Percentiles rank a stretch among this genome's conserved stretches.
These are phyloP conservation scores for Beverwykella pulmonaria DNA, from an alignment of 495 filamentous ascomycete genomes.

Conservation along the genomic window DNA sequence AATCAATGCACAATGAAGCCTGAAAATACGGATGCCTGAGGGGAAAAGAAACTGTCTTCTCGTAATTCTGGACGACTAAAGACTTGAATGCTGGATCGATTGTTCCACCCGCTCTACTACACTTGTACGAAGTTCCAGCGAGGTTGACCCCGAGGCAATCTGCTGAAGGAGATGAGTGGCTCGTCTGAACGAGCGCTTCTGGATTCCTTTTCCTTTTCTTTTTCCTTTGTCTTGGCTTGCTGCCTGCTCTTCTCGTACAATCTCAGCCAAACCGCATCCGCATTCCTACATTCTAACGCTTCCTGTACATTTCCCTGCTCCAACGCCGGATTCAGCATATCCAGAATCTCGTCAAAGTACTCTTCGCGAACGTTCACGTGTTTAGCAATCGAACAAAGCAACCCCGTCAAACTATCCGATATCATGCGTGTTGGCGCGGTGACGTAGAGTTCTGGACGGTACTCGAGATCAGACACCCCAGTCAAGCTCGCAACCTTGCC, in stretches of 20 bases:
- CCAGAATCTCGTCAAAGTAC: constrained; percentile 69
- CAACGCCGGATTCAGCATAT: constrained; percentile 59
- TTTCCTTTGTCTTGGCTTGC: background rate
- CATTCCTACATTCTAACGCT: constrained; percentile 62
- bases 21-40: no score
- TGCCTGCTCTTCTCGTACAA: constrained; percentile 5
- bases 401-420: constrained; percentile 60
- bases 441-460: constrained; percentile 40
- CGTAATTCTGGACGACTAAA: background rate
- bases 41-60: no score
- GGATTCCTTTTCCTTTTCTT: no score
- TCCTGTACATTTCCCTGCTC: constrained; percentile 53
- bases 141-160: background rate
- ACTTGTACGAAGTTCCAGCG: constrained; percentile 16
- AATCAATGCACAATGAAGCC: no score
- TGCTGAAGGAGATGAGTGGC: background rate
- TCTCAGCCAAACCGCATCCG: constrained; percentile 72
- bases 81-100: background rate
- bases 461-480: background rate
- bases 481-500: constrained; percentile 11
- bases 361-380: constrained; percentile 63
- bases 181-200: background rate
- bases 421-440: constrained; percentile 58
- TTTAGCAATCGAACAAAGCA: constrained; percentile 57
- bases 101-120: background rate